Conservation (phyloP, 2,329 filamentous ascomycete species). For the Stagonosporopsis rhizophila region DNA sequence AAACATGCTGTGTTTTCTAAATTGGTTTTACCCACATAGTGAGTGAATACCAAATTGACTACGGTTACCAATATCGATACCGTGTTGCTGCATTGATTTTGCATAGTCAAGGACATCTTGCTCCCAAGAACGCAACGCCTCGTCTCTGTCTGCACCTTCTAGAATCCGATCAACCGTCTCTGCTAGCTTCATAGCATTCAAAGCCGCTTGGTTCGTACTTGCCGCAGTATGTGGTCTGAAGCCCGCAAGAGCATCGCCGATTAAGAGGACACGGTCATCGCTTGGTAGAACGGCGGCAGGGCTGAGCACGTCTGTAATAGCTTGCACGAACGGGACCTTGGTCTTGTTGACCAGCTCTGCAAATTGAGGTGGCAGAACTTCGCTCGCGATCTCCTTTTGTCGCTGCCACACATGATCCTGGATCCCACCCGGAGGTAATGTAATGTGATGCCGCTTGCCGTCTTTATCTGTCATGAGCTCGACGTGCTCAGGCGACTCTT, state of each 20-base stretch:
- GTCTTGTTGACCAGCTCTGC: constrained; percentile 51
- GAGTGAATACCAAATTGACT: constrained; percentile 26
- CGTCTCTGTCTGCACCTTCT: constrained; percentile 37
- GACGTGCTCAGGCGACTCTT: constrained; percentile 45
- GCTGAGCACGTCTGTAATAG: constrained; percentile 52
- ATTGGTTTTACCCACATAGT: constrained; percentile 6
- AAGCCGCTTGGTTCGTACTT: constrained; percentile 56
- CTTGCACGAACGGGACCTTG: constrained; percentile 53
- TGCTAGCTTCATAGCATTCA: constrained; percentile 49
- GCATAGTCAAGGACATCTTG: constrained; percentile 24
- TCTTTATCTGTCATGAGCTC: constrained; percentile 54
- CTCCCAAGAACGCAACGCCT: constrained; percentile 43
- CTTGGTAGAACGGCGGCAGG: constrained; percentile 42
- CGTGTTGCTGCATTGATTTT: constrained; percentile 19
- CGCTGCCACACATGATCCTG: constrained; percentile 47
- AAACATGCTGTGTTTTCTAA: no score
- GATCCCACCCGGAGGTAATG: constrained; percentile 52
- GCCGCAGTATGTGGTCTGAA: constrained; percentile 55
- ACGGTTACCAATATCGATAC: constrained; percentile 22
- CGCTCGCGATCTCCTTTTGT: constrained; percentile 39
- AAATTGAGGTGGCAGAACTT: constrained; percentile 47
- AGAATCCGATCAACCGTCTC: constrained; percentile 40
- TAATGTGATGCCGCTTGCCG: constrained; percentile 50
- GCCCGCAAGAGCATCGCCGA: constrained; percentile 55
- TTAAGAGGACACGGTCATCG: constrained; percentile 52